A percentile compares a stretch with the other conserved stretches of the same genome.
phyloP scores from a whole-genome alignment of 768 basidiomycete genomes.

The Suillus decipiens region DNA sequence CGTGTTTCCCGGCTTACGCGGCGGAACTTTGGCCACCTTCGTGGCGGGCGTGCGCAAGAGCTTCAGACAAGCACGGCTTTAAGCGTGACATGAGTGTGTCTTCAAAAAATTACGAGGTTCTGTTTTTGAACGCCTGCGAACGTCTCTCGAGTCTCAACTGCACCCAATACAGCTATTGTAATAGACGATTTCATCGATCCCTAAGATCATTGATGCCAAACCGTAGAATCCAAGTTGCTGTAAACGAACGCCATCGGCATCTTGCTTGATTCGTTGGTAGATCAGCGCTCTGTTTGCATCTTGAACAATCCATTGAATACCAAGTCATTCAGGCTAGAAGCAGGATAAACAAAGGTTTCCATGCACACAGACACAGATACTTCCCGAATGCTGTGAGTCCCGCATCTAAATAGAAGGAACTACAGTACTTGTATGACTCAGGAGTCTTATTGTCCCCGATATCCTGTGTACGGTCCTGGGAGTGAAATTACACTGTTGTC shows the following conservation, averaged over 20 bases:
- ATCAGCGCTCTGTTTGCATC: background rate
- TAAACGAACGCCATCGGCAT: background rate
- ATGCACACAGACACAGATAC: background rate
- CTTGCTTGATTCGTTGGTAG: background rate
- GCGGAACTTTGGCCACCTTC: background rate
- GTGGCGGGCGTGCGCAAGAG: background rate
- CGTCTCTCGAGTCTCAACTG: background rate
- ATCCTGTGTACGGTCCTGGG: background rate
- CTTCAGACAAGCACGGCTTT: background rate
- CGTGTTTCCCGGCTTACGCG: background rate
- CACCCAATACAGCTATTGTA: background rate
- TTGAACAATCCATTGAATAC: background rate
- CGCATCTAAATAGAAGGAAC: background rate
- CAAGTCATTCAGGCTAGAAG: background rate
- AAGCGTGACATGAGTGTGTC: background rate
- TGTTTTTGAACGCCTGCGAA: background rate
- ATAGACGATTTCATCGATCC: background rate
- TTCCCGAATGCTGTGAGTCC: background rate
- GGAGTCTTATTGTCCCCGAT: background rate
- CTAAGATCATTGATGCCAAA: background rate
- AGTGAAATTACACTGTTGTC: background rate
- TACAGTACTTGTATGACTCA: background rate
- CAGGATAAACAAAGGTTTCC: constrained; percentile 1
- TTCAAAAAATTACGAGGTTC: background rate
- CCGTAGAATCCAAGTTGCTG: background rate